A percentile compares a stretch with the other conserved stretches of the same genome.
Evolutionary conservation across 305 asterid genomes (phyloP).

Genomic region (Fraxinus albicans): DNA sequence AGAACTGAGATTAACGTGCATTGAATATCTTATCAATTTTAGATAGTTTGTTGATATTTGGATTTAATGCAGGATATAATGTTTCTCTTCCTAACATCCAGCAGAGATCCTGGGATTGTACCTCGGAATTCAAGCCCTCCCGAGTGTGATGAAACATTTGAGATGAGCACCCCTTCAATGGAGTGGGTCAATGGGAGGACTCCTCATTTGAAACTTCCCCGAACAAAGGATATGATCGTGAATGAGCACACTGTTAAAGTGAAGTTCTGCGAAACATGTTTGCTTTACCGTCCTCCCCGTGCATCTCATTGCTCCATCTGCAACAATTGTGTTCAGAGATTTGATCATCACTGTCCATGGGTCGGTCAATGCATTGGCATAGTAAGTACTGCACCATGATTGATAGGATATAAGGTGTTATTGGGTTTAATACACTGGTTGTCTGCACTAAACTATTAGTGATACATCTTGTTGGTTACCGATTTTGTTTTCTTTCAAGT

Average conservation of each 20-base stretch:
- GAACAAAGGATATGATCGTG: conserved; percentile 54
- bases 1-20: background rate
- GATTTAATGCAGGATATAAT: conserved; percentile 50
- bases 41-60: background rate
- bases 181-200: conserved; percentile 64
- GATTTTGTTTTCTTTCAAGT: background rate
- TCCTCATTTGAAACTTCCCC: conserved; percentile 58
- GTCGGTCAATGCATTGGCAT: conserved; percentile 79
- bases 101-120: conserved; percentile 77
- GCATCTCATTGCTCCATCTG: conserved; percentile 79
- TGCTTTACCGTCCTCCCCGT: conserved; percentile 77
- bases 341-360: conserved; percentile 85
- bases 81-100: conserved; percentile 64
- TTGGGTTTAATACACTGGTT: background rate
- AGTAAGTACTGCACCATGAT: conserved; percentile 39
- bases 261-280: conserved; percentile 67
- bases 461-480: background rate
- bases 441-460: background rate
- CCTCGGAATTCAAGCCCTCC: conserved; percentile 66
- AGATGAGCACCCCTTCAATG: conserved; percentile 61
- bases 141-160: conserved; percentile 46
- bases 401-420: background rate
- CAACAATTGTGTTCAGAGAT: conserved; percentile 67
- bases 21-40: background rate
- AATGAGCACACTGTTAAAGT: conserved; percentile 68